phyloP scores from a whole-genome alignment of 169 alveolate genomes.

The Amoebophrya sp. region DNA sequence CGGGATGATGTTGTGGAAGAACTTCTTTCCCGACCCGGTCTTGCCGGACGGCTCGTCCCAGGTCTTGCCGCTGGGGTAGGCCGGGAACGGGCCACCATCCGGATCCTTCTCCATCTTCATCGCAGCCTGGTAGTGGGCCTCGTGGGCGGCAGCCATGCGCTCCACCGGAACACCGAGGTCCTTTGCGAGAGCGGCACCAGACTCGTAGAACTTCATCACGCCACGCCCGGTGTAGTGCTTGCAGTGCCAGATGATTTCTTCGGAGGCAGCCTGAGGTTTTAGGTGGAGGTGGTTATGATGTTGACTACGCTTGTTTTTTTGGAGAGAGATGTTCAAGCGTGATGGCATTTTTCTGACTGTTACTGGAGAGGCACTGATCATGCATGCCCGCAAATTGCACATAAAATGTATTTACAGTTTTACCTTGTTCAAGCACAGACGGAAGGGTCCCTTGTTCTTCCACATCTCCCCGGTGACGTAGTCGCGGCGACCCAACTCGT shows the following conservation, averaged over 20 bases:
- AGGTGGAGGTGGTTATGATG: too few relatives aligned
- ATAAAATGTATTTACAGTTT: too few relatives aligned
- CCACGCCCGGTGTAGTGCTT: constrained; percentile 40
- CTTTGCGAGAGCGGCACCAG: constrained; percentile 32
- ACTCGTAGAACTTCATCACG: constrained; percentile 35
- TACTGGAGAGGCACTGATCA: not conserved
- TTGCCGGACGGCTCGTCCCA: constrained; percentile 31
- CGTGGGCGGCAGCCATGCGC: constrained; percentile 40
- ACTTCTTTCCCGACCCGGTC: constrained; percentile 49
- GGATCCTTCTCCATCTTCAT: constrained; percentile 44
- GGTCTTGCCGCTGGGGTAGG: constrained; percentile 37
- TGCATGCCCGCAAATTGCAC: not conserved
- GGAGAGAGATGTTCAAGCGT: too few relatives aligned
- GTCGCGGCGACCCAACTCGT: constrained; percentile 57
- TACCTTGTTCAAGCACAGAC: constrained; percentile 37
- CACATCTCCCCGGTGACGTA: constrained; percentile 53
- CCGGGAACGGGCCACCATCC: constrained; percentile 34
- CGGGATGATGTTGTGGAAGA: constrained; percentile 46
- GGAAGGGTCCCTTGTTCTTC: constrained; percentile 48
- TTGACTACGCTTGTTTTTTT: too few relatives aligned
- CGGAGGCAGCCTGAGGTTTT: constrained; percentile 44
- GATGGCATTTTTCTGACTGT: constrained; percentile 13
- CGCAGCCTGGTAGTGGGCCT: constrained; percentile 44
- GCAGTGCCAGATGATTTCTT: constrained; percentile 54
- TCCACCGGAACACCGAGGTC: constrained; percentile 26